Evolutionary conservation across 2,329 filamentous ascomycete species (phyloP), one percentile per base, ranked within the genome.

Genomic region (Fusarium duplospermum): DNA sequence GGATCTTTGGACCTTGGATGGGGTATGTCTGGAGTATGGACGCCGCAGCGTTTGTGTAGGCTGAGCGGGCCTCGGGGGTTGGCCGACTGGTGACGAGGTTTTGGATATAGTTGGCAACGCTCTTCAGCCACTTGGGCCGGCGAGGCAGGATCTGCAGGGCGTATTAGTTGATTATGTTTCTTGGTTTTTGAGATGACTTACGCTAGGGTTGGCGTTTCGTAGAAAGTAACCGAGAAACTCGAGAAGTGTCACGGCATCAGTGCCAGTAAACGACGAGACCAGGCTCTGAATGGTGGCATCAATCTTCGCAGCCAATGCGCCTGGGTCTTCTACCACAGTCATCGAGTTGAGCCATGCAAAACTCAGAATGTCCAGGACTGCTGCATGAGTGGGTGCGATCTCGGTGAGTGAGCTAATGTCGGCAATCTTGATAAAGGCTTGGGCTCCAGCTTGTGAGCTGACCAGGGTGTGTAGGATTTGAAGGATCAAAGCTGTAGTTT

Each of bases 201-300:
- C 89, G 69, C 83, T 80, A 14, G 84, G 80, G 24, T 87, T 82
- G 11, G 89, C 81, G 58, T 86, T 86, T 6, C 86, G 83, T 4
- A 92, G 79, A 52, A 90, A 82, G 50, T 83, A 82, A 18, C 86
- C 87, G n/a, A 91, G 75, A 75, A 91, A 92, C 42, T 84, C 84
- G 3, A 92, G 81, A 4, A 92, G 82, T 0, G 89, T 91, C 5
- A 90, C 88, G 6, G 86, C 89, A 77, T 92, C 89, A 11, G 90
- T 92, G 13, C 86, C 87, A 40, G 84, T 87, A 76, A 91, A 92
- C 0, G 86, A 86, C 9, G 86, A 82, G 8, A 88, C 83, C 4
- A 92, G 83, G 10, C 79, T 80, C 38, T 84, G 83, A 5, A 92
- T 82, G 4, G 84, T 84, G 14, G 77, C 69, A 71, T 89, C 84